Evolutionary conservation across 106 monocot species (phyloP).

Genomic region (Dactylorhiza incarnata): DNA sequence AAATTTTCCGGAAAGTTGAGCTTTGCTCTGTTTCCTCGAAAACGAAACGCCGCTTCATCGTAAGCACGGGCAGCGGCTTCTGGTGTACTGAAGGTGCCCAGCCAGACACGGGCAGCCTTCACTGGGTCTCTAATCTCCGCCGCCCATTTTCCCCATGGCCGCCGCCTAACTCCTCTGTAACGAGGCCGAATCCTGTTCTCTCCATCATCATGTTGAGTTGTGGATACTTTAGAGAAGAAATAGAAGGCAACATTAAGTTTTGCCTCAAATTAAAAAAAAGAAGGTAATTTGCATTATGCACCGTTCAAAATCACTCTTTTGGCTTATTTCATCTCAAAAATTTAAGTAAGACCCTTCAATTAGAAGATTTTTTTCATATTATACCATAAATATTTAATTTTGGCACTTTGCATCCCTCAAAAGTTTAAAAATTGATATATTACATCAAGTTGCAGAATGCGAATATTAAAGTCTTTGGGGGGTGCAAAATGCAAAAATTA

Average conservation of each 20-base stretch:
- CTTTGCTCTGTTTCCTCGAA: slow-evolving; percentile 52
- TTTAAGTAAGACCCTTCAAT: no score
- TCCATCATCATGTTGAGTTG: not conserved
- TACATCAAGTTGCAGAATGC: no score
- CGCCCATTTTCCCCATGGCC: slow-evolving; percentile 89
- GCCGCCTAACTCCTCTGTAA: slow-evolving; percentile 50
- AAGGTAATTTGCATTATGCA: no score
- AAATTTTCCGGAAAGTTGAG: slow-evolving; percentile 64
- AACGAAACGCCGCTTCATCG: slow-evolving; percentile 60
- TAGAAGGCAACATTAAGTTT: not conserved
- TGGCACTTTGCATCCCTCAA: no score
- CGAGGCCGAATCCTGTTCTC: slow-evolving; percentile 10
- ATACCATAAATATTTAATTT: no score
- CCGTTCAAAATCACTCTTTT: no score
- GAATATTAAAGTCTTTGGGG: no score
- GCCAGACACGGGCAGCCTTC: slow-evolving; percentile 67
- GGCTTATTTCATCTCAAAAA: no score
- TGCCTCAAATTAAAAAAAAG: not conserved
- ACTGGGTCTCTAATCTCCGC: slow-evolving; percentile 78
- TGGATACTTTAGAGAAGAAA: not conserved
- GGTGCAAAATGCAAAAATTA: no score
- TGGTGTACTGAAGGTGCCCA: slow-evolving; percentile 65
- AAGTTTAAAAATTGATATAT: no score
- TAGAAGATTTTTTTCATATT: no score
- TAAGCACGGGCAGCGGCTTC: slow-evolving; percentile 62